These are phyloP conservation scores for Sphenostylis stenocarpa DNA, from an alignment of 306 rosid genomes.

Conservation along the genomic window DNA sequence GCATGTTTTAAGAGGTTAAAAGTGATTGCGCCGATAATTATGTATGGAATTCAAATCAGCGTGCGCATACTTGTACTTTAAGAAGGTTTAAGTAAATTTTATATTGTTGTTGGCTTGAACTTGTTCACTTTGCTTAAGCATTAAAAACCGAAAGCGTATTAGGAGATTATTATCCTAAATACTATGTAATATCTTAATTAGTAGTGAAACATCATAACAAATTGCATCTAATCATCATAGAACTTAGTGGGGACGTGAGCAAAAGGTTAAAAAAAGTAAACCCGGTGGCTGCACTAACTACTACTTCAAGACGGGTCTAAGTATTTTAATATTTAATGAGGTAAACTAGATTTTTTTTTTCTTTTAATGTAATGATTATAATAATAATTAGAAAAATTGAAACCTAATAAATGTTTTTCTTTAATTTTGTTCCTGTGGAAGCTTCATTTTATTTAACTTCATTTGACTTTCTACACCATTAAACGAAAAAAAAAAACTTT, in stretches of 20 bases:
- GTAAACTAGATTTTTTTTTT: neutral
- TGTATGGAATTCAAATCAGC: conserved; percentile 35
- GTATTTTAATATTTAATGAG: conserved; percentile 36
- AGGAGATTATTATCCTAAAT: conserved; percentile 23
- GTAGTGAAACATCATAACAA: conserved; percentile 16
- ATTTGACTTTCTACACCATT: too few species aligned
- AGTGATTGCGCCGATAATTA: too few species aligned
- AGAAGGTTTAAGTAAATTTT: conserved; percentile 19
- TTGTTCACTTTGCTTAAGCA: conserved; percentile 37
- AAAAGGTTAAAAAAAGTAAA: conserved; percentile 26
- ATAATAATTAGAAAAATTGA: too few species aligned
- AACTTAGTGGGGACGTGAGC: conserved; percentile 53
- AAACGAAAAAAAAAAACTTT: too few species aligned
- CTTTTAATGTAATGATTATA: too few species aligned
- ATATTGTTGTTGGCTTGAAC: conserved; percentile 49
- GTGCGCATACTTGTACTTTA: conserved; percentile 44
- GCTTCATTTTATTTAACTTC: too few species aligned
- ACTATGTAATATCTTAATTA: neutral
- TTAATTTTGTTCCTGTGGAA: too few species aligned
- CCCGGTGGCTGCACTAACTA: conserved; percentile 36
- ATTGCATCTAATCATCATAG: conserved; percentile 52
- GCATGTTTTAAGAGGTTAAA: too few species aligned
- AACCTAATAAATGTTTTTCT: too few species aligned
- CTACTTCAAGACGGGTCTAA: conserved; percentile 38
- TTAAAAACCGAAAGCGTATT: conserved; percentile 52